A percentile compares a stretch with the other conserved stretches of the same genome.
These are phyloP conservation scores for Leccinum fibrillosum DNA, from an alignment of 768 basidiomycete species.

Conservation along the genomic window DNA sequence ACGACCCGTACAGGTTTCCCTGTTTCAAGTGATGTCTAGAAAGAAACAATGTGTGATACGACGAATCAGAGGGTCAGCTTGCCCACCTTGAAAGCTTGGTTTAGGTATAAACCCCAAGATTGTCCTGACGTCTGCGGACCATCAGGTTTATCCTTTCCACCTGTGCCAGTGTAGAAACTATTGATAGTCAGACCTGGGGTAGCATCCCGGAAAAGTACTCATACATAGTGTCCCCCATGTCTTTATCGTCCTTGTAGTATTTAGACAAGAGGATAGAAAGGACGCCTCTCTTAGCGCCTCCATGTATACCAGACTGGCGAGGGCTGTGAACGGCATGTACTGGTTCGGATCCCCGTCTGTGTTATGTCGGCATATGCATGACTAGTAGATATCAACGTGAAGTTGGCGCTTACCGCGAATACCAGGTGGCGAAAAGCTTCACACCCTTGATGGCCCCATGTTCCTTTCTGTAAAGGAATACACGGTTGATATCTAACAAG, in stretches of 20 bases:
- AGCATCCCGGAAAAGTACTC: neutral
- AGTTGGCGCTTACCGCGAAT: neutral
- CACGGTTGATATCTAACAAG: neutral
- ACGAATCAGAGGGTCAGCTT: neutral
- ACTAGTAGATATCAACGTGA: no score
- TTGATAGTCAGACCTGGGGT: neutral
- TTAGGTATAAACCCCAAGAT: slow-evolving; percentile 10
- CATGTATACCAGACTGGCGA: neutral
- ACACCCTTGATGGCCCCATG: neutral
- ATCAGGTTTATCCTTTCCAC: slow-evolving; percentile 10
- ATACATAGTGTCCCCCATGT: neutral
- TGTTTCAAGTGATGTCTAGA: slow-evolving; percentile 20
- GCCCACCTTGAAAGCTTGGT: slow-evolving; percentile 19
- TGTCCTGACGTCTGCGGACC: slow-evolving; percentile 24
- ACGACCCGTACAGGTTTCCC: slow-evolving; percentile 24
- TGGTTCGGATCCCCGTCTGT: neutral
- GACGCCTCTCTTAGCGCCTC: neutral
- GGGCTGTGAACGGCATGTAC: neutral
- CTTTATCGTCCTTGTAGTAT: neutral
- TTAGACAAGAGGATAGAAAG: neutral
- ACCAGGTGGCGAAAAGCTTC: neutral
- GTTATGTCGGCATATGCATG: neutral
- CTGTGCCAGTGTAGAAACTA: slow-evolving; percentile 30
- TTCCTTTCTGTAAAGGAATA: neutral
- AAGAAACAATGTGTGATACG: neutral